phyloP scores from a whole-genome alignment of 768 basidiomycete species.

The Lactarius akahatsu region DNA sequence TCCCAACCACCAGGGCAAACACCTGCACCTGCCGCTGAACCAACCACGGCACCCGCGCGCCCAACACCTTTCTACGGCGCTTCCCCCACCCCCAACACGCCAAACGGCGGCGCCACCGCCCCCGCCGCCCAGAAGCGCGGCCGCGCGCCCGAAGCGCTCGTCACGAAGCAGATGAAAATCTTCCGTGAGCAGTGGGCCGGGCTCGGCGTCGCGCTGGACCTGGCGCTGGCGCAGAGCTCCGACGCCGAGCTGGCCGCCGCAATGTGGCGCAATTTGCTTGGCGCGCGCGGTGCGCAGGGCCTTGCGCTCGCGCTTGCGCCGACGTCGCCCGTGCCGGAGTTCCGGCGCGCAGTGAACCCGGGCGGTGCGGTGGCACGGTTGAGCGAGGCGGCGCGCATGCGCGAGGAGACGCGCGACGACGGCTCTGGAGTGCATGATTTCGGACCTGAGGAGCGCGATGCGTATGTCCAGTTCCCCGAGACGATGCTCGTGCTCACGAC shows the following conservation, averaged over 20 bases:
- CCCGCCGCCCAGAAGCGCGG: slow-evolving; percentile 31
- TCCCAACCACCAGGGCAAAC: slow-evolving; percentile 23
- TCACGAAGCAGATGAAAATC: slow-evolving; percentile 86
- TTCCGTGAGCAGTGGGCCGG: slow-evolving; percentile 92
- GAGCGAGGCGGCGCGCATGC: slow-evolving; percentile 46
- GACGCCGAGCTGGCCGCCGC: slow-evolving; percentile 86
- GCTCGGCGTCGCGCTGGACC: slow-evolving; percentile 72
- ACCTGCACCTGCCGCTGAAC: slow-evolving; percentile 34
- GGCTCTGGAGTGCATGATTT: slow-evolving; percentile 74
- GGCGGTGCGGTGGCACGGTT: slow-evolving; percentile 64
- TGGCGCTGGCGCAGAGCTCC: slow-evolving; percentile 61
- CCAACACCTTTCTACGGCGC: slow-evolving; percentile 5
- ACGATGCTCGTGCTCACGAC: slow-evolving; percentile 67
- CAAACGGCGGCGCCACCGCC: background rate
- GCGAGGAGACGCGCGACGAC: slow-evolving; percentile 63
- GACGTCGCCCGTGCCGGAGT: slow-evolving; percentile 35
- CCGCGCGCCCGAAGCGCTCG: slow-evolving; percentile 71
- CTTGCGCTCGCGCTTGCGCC: slow-evolving; percentile 41
- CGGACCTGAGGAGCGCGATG: slow-evolving; percentile 53
- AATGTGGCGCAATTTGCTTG: slow-evolving; percentile 90
- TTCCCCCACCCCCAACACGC: background rate
- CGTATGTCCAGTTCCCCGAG: slow-evolving; percentile 72
- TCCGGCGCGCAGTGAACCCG: slow-evolving; percentile 68
- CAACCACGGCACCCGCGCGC: slow-evolving; percentile 32
- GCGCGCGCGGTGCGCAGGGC: slow-evolving; percentile 75